Evolutionary conservation across 805 yeast species (phyloP).

Genomic region (Yarrowia alimentaria): DNA sequence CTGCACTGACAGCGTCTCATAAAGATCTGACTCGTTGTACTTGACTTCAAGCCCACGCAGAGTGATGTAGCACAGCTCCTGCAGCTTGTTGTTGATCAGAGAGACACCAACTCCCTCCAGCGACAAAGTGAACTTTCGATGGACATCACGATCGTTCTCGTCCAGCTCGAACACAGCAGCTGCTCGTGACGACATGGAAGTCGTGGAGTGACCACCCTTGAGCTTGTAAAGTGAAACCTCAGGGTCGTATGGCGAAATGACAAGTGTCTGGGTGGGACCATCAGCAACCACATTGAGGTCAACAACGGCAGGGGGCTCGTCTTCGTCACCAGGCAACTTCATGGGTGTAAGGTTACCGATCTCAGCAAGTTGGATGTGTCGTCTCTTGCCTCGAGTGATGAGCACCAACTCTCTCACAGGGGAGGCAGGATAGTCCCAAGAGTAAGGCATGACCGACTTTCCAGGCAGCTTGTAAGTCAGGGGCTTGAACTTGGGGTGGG

Average conservation of each 20-base stretch:
- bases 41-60: constrained; percentile 76
- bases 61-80: constrained; percentile 83
- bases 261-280: constrained; percentile 88
- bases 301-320: constrained; percentile 52
- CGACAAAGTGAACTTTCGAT: constrained; percentile 54
- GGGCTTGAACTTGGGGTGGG: constrained; percentile 65
- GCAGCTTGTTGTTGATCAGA: constrained; percentile 62
- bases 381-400: constrained; percentile 66
- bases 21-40: constrained; percentile 78
- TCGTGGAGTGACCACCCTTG: constrained; percentile 32
- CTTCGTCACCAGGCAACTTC: constrained; percentile 55
- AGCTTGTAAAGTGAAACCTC: constrained; percentile 71
- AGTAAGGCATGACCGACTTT: constrained; percentile 93
- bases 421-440: constrained; percentile 97
- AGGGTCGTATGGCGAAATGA: constrained; percentile 79
- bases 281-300: constrained; percentile 93
- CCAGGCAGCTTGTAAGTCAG: constrained; percentile 80
- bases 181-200: constrained; percentile 29
- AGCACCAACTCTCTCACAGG: constrained; percentile 73
- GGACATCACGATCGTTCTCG: constrained; percentile 54
- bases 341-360: constrained; percentile 90
- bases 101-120: constrained; percentile 85
- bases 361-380: constrained; percentile 83
- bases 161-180: constrained; percentile 34
- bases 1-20: constrained; percentile 75